These are phyloP conservation scores for Sungouiozyma intestinalis DNA, from an alignment of 805 yeast genomes.

Conservation along the genomic window DNA sequence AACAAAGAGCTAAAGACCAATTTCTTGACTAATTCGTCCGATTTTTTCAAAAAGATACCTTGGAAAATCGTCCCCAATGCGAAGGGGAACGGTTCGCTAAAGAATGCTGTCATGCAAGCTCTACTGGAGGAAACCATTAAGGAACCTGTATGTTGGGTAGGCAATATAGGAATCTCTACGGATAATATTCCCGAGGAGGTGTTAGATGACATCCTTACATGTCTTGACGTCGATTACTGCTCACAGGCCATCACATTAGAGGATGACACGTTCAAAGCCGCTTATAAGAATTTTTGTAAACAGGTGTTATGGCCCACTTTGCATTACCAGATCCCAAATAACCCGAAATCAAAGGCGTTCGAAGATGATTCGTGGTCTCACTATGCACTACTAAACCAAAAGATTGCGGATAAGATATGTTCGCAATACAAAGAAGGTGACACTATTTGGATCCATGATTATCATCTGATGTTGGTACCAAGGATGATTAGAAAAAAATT, in stretches of 20 bases:
- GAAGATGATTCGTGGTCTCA: slow-evolving; percentile 90
- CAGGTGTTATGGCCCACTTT: slow-evolving; percentile 95
- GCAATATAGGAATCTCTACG: slow-evolving; percentile 86
- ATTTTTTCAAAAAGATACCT: slow-evolving; percentile 40
- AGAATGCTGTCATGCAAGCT: slow-evolving; percentile 71
- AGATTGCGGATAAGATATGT: slow-evolving; percentile 67
- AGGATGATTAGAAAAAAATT: slow-evolving; percentile 62
- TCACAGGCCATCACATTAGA: slow-evolving; percentile 59
- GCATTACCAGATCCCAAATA: slow-evolving; percentile 88
- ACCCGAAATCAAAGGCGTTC: slow-evolving; percentile 84
- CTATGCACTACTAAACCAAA: slow-evolving; percentile 63
- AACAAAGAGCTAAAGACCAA: slow-evolving; percentile 32
- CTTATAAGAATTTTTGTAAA: slow-evolving; percentile 82
- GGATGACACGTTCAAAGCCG: slow-evolving; percentile 78
- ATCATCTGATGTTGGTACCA: slow-evolving; percentile 81
- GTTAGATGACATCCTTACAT: slow-evolving; percentile 40
- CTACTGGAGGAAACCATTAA: slow-evolving; percentile 30
- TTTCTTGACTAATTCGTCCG: slow-evolving; percentile 29
- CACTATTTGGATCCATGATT: slow-evolving; percentile 87
- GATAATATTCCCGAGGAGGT: slow-evolving; percentile 60
- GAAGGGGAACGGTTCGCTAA: slow-evolving; percentile 79
- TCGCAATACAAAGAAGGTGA: slow-evolving; percentile 63
- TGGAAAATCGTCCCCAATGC: slow-evolving; percentile 60
- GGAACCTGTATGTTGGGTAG: slow-evolving; percentile 58
- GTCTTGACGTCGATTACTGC: slow-evolving; percentile 38